Evolutionary conservation across 805 yeast genomes (phyloP).

Genomic region (Pachysolen tannophilus): DNA sequence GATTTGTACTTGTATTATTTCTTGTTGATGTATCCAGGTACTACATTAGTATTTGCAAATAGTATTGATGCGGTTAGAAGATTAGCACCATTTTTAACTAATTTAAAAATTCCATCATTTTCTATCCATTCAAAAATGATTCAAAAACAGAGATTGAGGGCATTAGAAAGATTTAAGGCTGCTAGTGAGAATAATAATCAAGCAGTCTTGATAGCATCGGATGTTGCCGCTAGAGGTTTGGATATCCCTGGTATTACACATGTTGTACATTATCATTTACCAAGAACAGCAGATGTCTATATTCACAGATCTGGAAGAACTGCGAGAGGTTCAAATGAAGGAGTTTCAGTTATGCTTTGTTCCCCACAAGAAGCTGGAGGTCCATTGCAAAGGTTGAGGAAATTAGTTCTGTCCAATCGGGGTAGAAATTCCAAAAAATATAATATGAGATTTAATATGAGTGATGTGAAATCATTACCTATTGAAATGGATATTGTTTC

Average conservation of each 20-base stretch:
- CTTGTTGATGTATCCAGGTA: slow-evolving; percentile 76
- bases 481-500: slow-evolving; percentile 67
- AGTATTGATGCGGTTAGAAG: slow-evolving; percentile 93
- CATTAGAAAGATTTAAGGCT: slow-evolving; percentile 71
- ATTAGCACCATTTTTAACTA: slow-evolving; percentile 64
- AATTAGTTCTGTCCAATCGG: slow-evolving; percentile 32
- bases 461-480: slow-evolving; percentile 60
- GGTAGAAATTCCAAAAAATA: slow-evolving; percentile 6
- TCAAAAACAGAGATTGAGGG: slow-evolving; percentile 84
- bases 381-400: slow-evolving; percentile 70
- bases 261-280: slow-evolving; percentile 93
- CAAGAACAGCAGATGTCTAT: slow-evolving; percentile 89
- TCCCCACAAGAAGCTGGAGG: slow-evolving; percentile 93
- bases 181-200: slow-evolving; percentile 41
- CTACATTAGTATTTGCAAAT: slow-evolving; percentile 86
- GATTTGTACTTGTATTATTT: slow-evolving; percentile 88
- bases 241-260: slow-evolving; percentile 89
- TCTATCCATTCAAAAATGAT: slow-evolving; percentile 91
- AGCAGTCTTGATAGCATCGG: slow-evolving; percentile 82
- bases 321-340: slow-evolving; percentile 91
- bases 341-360: slow-evolving; percentile 91
- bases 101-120: slow-evolving; percentile 58
- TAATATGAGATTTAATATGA: slow-evolving; percentile 23
- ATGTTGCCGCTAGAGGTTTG: slow-evolving; percentile 96
- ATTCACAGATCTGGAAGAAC: slow-evolving; percentile 97